phyloP scores from a whole-genome alignment of 176 grass and related monocot species.

The Oryza meyeriana region DNA sequence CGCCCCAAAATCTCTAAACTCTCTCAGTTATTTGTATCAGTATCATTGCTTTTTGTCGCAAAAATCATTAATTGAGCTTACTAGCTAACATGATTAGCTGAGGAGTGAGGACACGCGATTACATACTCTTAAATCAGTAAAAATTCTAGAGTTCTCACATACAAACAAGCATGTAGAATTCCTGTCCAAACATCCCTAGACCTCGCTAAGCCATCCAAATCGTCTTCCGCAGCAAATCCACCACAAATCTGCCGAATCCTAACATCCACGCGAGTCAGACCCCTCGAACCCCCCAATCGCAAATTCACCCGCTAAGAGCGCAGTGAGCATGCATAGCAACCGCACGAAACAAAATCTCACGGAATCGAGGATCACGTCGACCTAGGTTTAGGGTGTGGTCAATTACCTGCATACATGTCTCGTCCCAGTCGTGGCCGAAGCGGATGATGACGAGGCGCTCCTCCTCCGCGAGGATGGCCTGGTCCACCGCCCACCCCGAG shows the following conservation, averaged over 20 bases:
- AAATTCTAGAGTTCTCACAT: not conserved
- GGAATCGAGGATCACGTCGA: too few relatives aligned
- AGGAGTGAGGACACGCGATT: not conserved
- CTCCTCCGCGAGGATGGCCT: conserved; percentile 99
- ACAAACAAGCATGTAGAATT: not conserved
- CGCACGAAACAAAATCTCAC: not conserved
- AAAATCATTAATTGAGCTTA: not conserved
- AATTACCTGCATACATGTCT: conserved; percentile 98
- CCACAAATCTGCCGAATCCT: not conserved
- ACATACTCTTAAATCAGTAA: not conserved
- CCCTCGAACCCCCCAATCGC: not conserved
- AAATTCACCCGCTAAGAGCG: not conserved
- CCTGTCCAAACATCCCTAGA: not conserved
- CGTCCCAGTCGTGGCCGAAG: conserved; percentile 99
- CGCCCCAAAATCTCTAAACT: not conserved
- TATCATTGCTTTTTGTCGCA: not conserved
- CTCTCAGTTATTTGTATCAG: not conserved
- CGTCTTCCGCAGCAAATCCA: not conserved
- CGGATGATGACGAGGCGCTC: conserved; percentile 98
- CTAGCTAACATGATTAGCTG: not conserved
- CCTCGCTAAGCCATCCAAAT: not conserved
- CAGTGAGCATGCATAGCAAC: not conserved
- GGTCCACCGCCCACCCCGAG: conserved; percentile 97
- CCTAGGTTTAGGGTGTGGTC: too few relatives aligned
- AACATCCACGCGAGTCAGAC: not conserved